A percentile compares a stretch with the other conserved stretches of the same genome.
Evolutionary conservation across 352 stramenopile species (phyloP).

Genomic region (Globisporangium abappressorium): DNA sequence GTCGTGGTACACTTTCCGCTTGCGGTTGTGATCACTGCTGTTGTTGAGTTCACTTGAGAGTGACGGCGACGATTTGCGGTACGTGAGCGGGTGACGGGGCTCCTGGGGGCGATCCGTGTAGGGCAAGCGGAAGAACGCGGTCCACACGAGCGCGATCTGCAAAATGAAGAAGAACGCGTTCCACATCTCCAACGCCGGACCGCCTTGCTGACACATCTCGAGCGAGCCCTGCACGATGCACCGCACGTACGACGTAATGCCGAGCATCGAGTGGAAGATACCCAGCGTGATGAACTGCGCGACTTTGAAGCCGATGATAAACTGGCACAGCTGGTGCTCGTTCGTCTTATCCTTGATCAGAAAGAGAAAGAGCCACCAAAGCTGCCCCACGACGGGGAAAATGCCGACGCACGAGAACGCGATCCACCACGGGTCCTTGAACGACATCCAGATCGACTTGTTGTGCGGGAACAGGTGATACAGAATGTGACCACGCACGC

Average conservation of each 20-base stretch:
- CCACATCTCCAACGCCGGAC: slow-evolving; percentile 58
- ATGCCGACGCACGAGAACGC: slow-evolving; percentile 76
- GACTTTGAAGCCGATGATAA: slow-evolving; percentile 90
- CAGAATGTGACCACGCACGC: slow-evolving; percentile 71
- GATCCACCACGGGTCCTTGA: slow-evolving; percentile 82
- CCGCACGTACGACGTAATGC: slow-evolving; percentile 64
- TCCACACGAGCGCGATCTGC: slow-evolving; percentile 83
- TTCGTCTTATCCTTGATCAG: slow-evolving; percentile 91
- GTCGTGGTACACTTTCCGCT: slow-evolving; percentile 56
- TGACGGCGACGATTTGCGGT: slow-evolving; percentile 46
- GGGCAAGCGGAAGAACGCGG: slow-evolving; percentile 79
- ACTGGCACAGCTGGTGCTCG: slow-evolving; percentile 91
- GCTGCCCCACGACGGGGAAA: slow-evolving; percentile 79
- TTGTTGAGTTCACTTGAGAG: neutral
- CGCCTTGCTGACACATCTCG: slow-evolving; percentile 44
- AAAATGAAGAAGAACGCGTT: slow-evolving; percentile 82
- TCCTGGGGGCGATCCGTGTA: slow-evolving; percentile 73
- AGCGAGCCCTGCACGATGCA: slow-evolving; percentile 68
- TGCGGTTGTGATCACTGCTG: neutral
- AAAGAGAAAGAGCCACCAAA: slow-evolving; percentile 91
- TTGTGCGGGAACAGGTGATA: slow-evolving; percentile 88
- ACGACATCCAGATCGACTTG: slow-evolving; percentile 85
- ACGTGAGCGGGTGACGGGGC: slow-evolving; percentile 43
- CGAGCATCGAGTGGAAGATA: slow-evolving; percentile 63
- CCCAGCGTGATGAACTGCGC: slow-evolving; percentile 89